These are phyloP conservation scores for Epichloe brachyelytri DNA, from an alignment of 2,329 filamentous ascomycete genomes.

Conservation along the genomic window DNA sequence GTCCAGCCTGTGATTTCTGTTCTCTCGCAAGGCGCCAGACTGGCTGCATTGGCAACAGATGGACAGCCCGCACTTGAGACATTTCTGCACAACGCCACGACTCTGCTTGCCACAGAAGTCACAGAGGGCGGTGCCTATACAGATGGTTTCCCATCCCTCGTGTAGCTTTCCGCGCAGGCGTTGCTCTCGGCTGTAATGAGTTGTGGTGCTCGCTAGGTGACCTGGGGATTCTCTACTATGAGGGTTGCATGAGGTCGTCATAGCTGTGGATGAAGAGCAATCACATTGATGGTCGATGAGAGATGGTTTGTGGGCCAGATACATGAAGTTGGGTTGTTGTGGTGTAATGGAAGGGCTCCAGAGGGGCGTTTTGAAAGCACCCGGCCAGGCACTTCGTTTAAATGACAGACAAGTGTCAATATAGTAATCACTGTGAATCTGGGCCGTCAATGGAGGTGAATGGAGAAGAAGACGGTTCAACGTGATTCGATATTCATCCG, in stretches of 20 bases:
- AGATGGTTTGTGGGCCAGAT: no score
- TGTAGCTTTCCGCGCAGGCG: slow-evolving; percentile 6
- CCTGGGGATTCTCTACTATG: not conserved
- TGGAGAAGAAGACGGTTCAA: not conserved
- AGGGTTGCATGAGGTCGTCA: not conserved
- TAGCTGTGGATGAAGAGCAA: not conserved
- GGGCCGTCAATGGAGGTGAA: not conserved
- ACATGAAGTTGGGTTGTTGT: no score
- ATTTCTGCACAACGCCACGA: slow-evolving; percentile 14
- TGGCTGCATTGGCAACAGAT: slow-evolving; percentile 13
- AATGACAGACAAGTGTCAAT: not conserved
- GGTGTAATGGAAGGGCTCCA: no score
- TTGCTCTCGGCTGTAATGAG: not conserved
- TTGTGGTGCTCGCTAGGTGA: not conserved
- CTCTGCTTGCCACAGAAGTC: slow-evolving; percentile 14
- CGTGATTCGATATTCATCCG: not conserved
- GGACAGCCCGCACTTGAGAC: slow-evolving; percentile 12
- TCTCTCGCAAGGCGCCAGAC: slow-evolving; percentile 6
- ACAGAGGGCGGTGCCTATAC: slow-evolving; percentile 15
- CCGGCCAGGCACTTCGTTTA: not conserved
- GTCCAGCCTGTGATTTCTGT: slow-evolving; percentile 12
- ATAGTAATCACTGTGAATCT: not conserved
- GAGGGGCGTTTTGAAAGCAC: not conserved
- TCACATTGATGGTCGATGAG: no score
- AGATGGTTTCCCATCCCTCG: slow-evolving; percentile 11